These are phyloP conservation scores for Diaporthe amygdali DNA, from an alignment of 2,329 filamentous ascomycete species.

Conservation along the genomic window DNA sequence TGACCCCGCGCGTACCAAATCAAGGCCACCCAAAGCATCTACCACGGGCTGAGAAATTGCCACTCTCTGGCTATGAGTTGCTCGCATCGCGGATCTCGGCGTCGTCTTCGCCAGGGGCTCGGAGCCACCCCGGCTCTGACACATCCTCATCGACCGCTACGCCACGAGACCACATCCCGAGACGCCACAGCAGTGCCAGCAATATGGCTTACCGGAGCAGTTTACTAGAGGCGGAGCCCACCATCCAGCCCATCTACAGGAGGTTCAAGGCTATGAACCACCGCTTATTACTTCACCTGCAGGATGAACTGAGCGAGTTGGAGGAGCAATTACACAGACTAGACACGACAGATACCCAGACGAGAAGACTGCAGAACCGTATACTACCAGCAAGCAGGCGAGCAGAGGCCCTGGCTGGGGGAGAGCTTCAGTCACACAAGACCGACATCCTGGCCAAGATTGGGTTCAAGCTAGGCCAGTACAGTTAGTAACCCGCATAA, in stretches of 20 bases:
- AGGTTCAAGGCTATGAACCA: constrained; percentile 85
- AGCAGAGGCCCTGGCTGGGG: constrained; percentile 57
- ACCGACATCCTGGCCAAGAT: constrained; percentile 67
- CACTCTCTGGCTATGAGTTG: constrained; percentile 65
- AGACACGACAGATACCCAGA: constrained; percentile 64
- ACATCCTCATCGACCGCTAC: constrained; percentile 25
- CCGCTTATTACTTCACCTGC: constrained; percentile 79
- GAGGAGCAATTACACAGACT: constrained; percentile 77
- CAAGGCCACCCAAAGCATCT: constrained; percentile 41
- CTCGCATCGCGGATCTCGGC: constrained; percentile 60
- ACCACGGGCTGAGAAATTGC: constrained; percentile 47
- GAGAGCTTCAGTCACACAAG: constrained; percentile 64
- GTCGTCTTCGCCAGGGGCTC: constrained; percentile 26
- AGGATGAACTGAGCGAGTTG: constrained; percentile 82
- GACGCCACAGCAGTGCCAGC: constrained; percentile 16
- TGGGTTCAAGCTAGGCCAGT: constrained; percentile 70
- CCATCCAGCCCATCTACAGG: constrained; percentile 72
- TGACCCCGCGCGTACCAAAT: constrained; percentile 41
- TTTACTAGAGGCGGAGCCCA: constrained; percentile 28
- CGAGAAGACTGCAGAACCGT: constrained; percentile 45
- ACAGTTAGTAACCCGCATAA: constrained; percentile 54
- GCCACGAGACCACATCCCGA: background rate
- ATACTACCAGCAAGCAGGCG: constrained; percentile 65
- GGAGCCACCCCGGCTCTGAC: constrained; percentile 28
- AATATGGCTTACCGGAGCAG: constrained; percentile 28